A percentile compares a stretch with the other conserved stretches of the same genome.
Conservation (phyloP, 2,329 filamentous ascomycete genomes). For the Sporothrix brasiliensis region DNA sequence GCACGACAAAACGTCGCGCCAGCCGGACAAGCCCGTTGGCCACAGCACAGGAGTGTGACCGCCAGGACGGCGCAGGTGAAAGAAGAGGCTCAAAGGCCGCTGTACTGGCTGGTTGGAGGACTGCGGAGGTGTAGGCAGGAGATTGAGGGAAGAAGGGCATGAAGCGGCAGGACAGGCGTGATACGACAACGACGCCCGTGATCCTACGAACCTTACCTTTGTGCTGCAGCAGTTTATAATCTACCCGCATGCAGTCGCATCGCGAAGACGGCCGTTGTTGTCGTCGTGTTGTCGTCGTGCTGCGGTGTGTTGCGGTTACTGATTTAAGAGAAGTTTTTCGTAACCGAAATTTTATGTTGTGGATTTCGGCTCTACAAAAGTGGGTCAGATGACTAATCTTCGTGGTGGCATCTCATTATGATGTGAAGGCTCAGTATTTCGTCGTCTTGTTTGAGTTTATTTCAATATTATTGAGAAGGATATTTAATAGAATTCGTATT, state of each 20-base stretch:
- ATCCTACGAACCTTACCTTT: conserved; percentile 4
- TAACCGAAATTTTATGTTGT: neutral
- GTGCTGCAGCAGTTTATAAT: neutral
- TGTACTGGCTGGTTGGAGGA: conserved; percentile 21
- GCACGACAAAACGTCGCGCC: conserved; percentile 23
- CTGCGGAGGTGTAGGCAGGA: neutral
- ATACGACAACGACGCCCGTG: neutral
- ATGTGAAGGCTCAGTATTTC: neutral
- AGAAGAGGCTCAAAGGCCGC: neutral
- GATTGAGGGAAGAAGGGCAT: neutral
- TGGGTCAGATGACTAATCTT: neutral
- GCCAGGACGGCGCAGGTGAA: conserved; percentile 5
- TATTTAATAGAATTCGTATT: too few relatives aligned
- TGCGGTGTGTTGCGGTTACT: neutral
- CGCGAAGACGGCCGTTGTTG: neutral
- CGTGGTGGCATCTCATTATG: neutral
- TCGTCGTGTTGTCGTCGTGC: neutral
- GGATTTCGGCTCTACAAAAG: neutral
- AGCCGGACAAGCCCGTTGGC: conserved; percentile 16
- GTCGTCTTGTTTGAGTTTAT: too few relatives aligned
- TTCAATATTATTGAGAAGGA: too few relatives aligned
- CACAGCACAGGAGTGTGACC: neutral
- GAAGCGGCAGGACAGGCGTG: neutral
- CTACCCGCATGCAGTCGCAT: neutral
- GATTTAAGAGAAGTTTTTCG: conserved; percentile 3